Conservation (phyloP, 2,329 filamentous ascomycete species). For the Chalaropsis ovoidea region DNA sequence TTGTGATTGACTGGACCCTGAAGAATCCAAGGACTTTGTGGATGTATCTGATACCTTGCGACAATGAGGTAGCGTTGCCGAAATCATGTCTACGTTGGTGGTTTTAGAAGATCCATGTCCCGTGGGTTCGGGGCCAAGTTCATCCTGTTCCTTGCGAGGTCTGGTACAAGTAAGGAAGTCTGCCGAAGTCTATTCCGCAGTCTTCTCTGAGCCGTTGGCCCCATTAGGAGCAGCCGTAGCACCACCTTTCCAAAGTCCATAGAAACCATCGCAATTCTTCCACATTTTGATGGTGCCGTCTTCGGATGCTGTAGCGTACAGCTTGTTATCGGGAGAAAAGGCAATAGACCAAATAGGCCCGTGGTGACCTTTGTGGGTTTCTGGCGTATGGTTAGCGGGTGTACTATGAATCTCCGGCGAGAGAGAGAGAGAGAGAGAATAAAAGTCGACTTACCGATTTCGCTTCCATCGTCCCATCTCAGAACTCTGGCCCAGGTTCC, state of each 20-base stretch:
- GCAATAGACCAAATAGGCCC: conserved; percentile 93
- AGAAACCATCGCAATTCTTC: conserved; percentile 59
- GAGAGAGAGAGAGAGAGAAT: background rate
- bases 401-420: background rate
- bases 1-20: conserved; percentile 2
- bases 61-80: background rate
- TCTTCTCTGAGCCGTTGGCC: conserved; percentile 22
- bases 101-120: background rate
- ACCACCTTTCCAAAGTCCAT: conserved; percentile 53
- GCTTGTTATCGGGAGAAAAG: conserved; percentile 88
- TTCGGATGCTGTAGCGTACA: conserved; percentile 93
- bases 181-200: conserved; percentile 25
- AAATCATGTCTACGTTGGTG: background rate
- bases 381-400: conserved; percentile 36
- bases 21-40: background rate
- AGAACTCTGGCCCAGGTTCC: conserved; percentile 97
- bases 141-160: background rate
- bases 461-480: conserved; percentile 70
- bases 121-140: background rate
- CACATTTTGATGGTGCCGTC: conserved; percentile 95
- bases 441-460: conserved; percentile 50
- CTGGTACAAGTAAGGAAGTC: conserved; percentile 1
- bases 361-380: conserved; percentile 93
- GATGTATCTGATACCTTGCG: conserved; percentile 5
- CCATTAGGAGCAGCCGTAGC: conserved; percentile 27